Evolutionary conservation across 1,139 yeast species (phyloP).

Genomic region (Protomyces gravidus): DNA sequence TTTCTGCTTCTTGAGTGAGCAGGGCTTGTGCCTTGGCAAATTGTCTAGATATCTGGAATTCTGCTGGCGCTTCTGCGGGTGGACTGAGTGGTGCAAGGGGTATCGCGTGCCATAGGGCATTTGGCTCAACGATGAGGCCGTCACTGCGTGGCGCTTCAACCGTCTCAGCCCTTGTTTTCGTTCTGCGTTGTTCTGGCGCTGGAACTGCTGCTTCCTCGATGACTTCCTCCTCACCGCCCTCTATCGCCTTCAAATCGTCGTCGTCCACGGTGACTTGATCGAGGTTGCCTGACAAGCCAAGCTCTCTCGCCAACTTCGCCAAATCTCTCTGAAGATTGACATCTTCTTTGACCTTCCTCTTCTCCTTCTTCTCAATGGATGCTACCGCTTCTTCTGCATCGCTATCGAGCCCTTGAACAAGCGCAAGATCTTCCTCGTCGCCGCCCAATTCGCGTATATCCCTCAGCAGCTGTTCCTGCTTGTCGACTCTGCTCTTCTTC

Average conservation of each 20-base stretch:
- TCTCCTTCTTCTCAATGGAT: constrained; percentile 41
- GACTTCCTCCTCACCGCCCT: not conserved
- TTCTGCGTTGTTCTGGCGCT: constrained; percentile 42
- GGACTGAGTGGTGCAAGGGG: constrained; percentile 7
- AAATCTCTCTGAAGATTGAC: constrained; percentile 53
- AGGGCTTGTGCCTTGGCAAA: constrained; percentile 62
- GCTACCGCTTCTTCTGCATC: constrained; percentile 44
- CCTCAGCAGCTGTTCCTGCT: constrained; percentile 30
- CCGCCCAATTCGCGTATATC: constrained; percentile 55
- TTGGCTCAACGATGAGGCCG: constrained; percentile 14
- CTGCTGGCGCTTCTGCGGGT: constrained; percentile 42
- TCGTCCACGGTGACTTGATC: constrained; percentile 58
- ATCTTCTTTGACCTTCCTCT: constrained; percentile 50
- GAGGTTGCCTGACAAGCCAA: constrained; percentile 56
- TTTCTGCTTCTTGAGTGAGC: constrained; percentile 65
- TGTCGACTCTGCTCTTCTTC: constrained; percentile 6
- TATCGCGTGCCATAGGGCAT: constrained; percentile 23
- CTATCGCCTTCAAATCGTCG: constrained; percentile 42
- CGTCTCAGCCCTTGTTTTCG: constrained; percentile 35
- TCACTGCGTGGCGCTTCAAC: constrained; percentile 6
- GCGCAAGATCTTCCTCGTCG: constrained; percentile 57
- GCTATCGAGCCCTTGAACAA: constrained; percentile 49
- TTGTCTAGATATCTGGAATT: constrained; percentile 53
- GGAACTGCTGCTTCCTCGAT: constrained; percentile 40
- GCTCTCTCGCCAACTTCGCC: constrained; percentile 45